Conservation (phyloP, 2,329 filamentous ascomycete genomes). For the Aureobasidium sp. region DNA sequence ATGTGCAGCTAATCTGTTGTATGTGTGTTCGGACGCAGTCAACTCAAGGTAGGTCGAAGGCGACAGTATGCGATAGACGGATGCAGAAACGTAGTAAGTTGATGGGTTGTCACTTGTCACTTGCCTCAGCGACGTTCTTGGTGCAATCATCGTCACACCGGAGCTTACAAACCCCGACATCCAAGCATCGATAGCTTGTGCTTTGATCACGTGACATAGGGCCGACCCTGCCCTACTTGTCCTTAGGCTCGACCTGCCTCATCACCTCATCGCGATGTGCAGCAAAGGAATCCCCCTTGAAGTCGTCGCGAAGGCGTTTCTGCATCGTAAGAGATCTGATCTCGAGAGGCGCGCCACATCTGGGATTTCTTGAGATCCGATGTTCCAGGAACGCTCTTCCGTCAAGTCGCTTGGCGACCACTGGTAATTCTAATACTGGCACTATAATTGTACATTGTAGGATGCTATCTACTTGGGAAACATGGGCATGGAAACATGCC, state of each 20-base stretch:
- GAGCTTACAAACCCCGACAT: not conserved
- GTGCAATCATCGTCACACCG: not conserved
- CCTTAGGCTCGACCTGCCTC: not conserved
- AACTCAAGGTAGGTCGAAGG: not conserved
- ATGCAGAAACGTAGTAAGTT: not conserved
- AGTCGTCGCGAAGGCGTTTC: not conserved
- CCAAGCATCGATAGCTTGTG: not conserved
- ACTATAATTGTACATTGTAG: not conserved
- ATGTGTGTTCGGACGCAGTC: not conserved
- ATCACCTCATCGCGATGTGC: not conserved
- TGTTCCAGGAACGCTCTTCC: not conserved
- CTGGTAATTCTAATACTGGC: no score
- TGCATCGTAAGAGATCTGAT: conserved; percentile 3
- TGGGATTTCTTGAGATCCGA: not conserved
- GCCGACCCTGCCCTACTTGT: not conserved
- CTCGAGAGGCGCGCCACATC: not conserved
- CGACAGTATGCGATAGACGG: not conserved
- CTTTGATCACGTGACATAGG: not conserved
- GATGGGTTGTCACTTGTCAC: conserved; percentile 1
- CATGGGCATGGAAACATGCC: not conserved
- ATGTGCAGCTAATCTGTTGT: conserved; percentile 10
- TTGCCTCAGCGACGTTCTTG: conserved; percentile 10
- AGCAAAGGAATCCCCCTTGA: not conserved
- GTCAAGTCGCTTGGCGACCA: not conserved
- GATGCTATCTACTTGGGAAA: not conserved